Base-by-base conservation (phyloP, 2,329 filamentous ascomycete species). In the Hymenoscyphus albidus region DNA sequence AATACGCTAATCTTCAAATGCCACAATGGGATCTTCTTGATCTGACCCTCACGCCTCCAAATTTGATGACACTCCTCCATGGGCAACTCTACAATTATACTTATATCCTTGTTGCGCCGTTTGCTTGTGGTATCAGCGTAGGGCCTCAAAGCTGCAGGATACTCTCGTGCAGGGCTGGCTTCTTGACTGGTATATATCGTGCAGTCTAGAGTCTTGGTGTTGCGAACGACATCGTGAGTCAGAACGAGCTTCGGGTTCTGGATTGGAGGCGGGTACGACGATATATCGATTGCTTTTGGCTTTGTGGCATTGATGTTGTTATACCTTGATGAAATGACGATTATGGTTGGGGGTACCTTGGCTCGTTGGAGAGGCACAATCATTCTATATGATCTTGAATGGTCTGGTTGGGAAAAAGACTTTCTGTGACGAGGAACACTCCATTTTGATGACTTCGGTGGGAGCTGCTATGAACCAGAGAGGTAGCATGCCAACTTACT, bases 1-100 rank as follows among this genome's bases (percentile, higher is more conserved):
- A 73, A 55, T 22, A 71, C 67, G 13, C 59, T 69, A 12, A 73
- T 65, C 4, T 65, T 60, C 31, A 73, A 59, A 66, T 73, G 68
- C 68, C 68, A 73, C 38, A 67, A 38, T 18, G 70, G 70, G 32
- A 65, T 60, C 39, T 63, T 54, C 31, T 63, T 67, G 13, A 51
- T 27, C 31, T 56, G 31, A 12, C 31, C 60, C 2, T 65, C 61
- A 42, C 65, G 70, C 40, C 66, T 60, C 71, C 71, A 73, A 12
- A 73, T 62, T 12, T 64, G 67, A 32, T 71, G 66, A n/a, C 67
- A 51, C 22, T 70, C 64, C n/a, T 68, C 65, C 3, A 67, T 32
- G 6, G 65, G 58, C 12, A 72, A 67, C 40, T 69, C 64, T 32
- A 70, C 70, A 55, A 68, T 70, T 27, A 70, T 67, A 42, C 68